Evolutionary conservation across 306 rosid genomes (phyloP).

Genomic region (Gleditsia sinensis): DNA sequence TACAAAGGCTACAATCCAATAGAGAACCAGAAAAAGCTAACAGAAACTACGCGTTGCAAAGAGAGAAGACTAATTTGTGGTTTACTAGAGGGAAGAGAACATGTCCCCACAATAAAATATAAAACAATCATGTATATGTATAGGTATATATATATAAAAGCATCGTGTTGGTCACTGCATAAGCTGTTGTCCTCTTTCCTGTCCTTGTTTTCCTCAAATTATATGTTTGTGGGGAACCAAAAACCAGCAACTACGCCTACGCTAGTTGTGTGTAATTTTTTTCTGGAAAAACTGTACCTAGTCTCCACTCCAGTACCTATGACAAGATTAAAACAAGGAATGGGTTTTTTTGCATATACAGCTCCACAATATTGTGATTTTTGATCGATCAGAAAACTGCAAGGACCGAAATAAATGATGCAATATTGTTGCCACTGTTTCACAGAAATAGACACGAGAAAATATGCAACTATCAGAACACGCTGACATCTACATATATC

Average conservation of each 20-base stretch:
- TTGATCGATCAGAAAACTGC: constrained; percentile 10
- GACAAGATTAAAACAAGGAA: constrained; percentile 26
- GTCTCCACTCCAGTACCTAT: constrained; percentile 30
- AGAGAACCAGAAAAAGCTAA: not conserved
- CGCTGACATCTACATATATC: not conserved
- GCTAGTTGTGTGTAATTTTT: constrained; percentile 15
- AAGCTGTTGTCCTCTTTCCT: constrained; percentile 26
- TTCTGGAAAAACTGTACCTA: constrained; percentile 39
- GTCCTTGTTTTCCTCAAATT: constrained; percentile 27
- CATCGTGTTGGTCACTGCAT: constrained; percentile 9
- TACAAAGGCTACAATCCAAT: constrained; percentile 26
- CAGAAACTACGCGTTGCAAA: constrained; percentile 21
- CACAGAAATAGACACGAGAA: constrained; percentile 7
- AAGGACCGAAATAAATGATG: constrained; percentile 18
- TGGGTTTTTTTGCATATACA: constrained; percentile 18
- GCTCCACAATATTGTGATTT: not conserved
- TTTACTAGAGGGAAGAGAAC: constrained; percentile 26
- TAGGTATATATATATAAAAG: too few relatives aligned
- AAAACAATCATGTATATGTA: constrained; percentile 12
- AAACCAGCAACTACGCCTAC: constrained; percentile 27
- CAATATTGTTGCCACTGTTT: constrained; percentile 20
- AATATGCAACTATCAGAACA: constrained; percentile 6
- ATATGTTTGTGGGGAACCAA: constrained; percentile 15
- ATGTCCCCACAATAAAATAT: constrained; percentile 30
- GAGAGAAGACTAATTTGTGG: constrained; percentile 23